A percentile compares a stretch with the other conserved stretches of the same genome.
Evolutionary conservation across 257 asterid genomes (phyloP).

Genomic region (Capsicum rhomboideum): DNA sequence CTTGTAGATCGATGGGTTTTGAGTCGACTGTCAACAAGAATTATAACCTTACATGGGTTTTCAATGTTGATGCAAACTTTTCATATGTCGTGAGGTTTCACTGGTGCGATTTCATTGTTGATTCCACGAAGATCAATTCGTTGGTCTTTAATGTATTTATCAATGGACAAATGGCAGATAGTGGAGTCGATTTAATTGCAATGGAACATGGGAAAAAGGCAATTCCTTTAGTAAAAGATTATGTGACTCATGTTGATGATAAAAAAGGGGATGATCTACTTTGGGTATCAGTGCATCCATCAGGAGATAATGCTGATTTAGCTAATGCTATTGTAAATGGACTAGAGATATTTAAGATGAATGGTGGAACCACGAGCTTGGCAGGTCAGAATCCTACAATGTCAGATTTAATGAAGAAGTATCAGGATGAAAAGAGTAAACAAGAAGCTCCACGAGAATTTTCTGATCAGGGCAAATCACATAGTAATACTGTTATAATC

Average conservation of each 20-base stretch:
- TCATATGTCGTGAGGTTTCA: conserved; percentile 73
- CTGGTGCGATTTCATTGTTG: conserved; percentile 60
- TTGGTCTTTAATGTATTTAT: conserved; percentile 55
- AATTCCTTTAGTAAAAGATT: conserved; percentile 46
- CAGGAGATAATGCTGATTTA: conserved; percentile 19
- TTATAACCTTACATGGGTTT: conserved; percentile 67
- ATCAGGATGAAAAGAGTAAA: conserved; percentile 11
- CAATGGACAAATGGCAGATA: conserved; percentile 53
- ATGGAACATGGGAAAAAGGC: conserved; percentile 14
- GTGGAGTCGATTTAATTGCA: conserved; percentile 31
- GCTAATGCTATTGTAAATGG: conserved; percentile 68
- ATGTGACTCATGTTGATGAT: conserved; percentile 30
- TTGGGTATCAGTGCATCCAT: conserved; percentile 57
- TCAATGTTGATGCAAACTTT: conserved; percentile 63
- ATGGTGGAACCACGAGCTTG: conserved; percentile 36
- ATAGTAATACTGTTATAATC: conserved; percentile 21
- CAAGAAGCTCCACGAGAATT: conserved; percentile 18
- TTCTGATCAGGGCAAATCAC: background rate
- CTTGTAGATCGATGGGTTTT: conserved; percentile 61
- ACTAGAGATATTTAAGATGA: conserved; percentile 74
- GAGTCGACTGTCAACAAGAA: conserved; percentile 26
- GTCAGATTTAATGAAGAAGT: conserved; percentile 68
- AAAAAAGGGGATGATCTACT: conserved; percentile 24
- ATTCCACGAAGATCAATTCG: conserved; percentile 43
- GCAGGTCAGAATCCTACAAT: conserved; percentile 80